Percentiles rank a stretch among this genome's conserved stretches.
Conservation (phyloP, 768 basidiomycete genomes). For the Boletus vermiculosoides region DNA sequence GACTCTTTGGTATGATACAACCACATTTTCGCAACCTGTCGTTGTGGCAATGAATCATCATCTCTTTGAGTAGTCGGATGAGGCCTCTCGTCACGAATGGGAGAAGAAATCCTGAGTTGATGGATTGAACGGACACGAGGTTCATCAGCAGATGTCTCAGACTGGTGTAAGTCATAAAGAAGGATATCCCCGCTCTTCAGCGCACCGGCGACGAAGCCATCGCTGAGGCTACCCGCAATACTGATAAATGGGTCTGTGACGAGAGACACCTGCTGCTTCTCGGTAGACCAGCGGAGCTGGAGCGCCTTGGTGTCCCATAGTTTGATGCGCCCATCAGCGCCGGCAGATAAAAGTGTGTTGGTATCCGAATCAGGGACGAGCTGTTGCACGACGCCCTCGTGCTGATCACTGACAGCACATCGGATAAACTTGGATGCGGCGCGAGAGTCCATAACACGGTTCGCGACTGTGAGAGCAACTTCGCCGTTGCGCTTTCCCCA, state of each 20-base stretch:
- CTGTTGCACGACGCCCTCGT: constrained; percentile 58
- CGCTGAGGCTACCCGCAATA: constrained; percentile 44
- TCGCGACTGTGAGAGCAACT: constrained; percentile 57
- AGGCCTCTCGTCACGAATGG: constrained; percentile 21
- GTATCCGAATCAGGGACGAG: constrained; percentile 48
- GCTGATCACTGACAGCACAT: constrained; percentile 57
- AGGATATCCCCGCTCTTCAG: constrained; percentile 56
- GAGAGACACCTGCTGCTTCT: constrained; percentile 32
- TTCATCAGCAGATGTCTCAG: constrained; percentile 15
- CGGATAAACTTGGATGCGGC: constrained; percentile 45
- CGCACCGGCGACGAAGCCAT: constrained; percentile 49
- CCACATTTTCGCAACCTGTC: constrained; percentile 18
- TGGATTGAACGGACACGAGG: constrained; percentile 17
- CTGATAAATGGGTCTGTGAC: constrained; percentile 51
- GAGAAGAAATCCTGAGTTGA: constrained; percentile 39
- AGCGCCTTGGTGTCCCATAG: constrained; percentile 64
- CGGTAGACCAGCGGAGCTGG: constrained; percentile 64
- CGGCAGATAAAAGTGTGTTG: constrained; percentile 48
- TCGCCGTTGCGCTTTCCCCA: constrained; percentile 78
- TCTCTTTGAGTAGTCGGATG: not conserved
- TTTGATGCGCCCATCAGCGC: constrained; percentile 66
- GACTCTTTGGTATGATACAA: constrained; percentile 9
- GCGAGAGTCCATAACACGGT: constrained; percentile 56
- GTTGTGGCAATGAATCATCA: constrained; percentile 2
- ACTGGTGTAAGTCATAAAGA: constrained; percentile 50